Conservation (phyloP, 2,329 filamentous ascomycete genomes). For the Nothophoma quercina region DNA sequence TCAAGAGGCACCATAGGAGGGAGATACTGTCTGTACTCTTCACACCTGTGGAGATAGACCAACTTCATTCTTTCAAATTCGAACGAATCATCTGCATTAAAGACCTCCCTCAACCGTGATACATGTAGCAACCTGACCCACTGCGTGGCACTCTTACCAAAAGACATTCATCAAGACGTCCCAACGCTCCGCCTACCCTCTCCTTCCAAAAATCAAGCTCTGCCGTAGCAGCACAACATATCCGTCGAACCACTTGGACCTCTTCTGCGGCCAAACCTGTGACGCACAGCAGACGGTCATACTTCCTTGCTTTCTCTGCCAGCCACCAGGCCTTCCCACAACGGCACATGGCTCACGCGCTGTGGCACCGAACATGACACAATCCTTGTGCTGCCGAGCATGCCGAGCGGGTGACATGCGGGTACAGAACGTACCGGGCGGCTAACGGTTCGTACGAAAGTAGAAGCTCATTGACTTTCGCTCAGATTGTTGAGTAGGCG, state of each 20-base stretch:
- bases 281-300: background rate
- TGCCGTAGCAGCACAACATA: background rate
- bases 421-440: background rate
- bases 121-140: no score
- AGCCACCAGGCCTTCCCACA: background rate
- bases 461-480: background rate
- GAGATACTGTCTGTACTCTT: no score
- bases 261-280: background rate
- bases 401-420: background rate
- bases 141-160: no score
- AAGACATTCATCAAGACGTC: no score
- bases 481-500: background rate
- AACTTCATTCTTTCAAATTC: no score
- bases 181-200: no score
- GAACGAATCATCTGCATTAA: no score
- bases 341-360: constrained; percentile 2
- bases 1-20: no score
- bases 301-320: background rate
- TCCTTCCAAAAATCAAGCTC: no score
- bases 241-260: background rate
- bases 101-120: no score
- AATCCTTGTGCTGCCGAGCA: background rate
- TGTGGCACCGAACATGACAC: background rate
- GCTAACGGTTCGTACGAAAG: background rate
- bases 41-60: no score